Evolutionary conservation across 78 protist species (phyloP), one percentile per base, ranked within the genome.

Genomic region (Tieghemostelium lacteum): DNA sequence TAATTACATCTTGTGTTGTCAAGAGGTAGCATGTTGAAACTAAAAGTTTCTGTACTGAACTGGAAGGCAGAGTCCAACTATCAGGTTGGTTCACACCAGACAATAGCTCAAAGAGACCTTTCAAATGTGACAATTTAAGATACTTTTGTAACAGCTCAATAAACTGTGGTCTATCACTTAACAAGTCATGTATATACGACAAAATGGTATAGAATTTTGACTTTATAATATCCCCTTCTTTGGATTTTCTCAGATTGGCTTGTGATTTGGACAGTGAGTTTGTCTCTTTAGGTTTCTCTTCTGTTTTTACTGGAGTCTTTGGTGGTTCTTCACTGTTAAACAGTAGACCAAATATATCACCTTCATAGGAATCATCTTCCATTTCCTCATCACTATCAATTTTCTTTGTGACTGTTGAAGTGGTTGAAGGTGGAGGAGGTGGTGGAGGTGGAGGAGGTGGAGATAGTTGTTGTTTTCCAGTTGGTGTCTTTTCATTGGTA

Each of bases 291-390:
- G n/a, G n/a, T n/a, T n/a, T n/a, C n/a, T n/a, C n/a, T n/a, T n/a
- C n/a, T n/a, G n/a, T n/a, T n/a, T n/a, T n/a, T 42, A 63, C 1
- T 8, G 75, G 34, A 29, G 54, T 50, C 2, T 45, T 33, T 33
- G 63, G 19, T 71, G 42, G 17, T 37, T 24, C 14, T 0, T 28
- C 65, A 50, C 19, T 70, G 2, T 70, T 50, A 70, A 70, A 70
- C 31, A 70, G 31, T 50, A 58, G 63, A 22, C 76, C 76, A 70
- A 70, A 70, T 4, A 50, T 1, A 50, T 70, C 76, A 42, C 49
- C 76, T 19, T 70, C 76, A 4, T 50, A 39, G 22, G 20, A 14
- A 61, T 3, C 3, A 14, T 54, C 22, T 31, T 6, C 3, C 6
- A 17, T 8, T 8, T 70, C 76, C 14, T 70, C 76, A 4, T 50